Conservation (phyloP, 345 rosid genomes). For the Citrus mangshanensis region DNA sequence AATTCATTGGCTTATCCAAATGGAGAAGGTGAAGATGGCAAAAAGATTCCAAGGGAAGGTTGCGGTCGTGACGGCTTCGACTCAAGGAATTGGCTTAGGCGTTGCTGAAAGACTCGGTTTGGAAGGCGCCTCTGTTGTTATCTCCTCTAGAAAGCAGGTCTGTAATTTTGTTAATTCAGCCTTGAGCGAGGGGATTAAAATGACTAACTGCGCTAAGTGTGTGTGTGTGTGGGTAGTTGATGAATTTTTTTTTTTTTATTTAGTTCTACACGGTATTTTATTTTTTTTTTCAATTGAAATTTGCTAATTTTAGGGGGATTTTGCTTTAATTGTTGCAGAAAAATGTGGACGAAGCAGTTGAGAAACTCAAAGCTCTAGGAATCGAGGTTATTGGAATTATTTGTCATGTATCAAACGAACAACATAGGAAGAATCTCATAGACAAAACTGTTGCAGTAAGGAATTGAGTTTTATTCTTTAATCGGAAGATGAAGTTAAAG, state of each 20-base stretch:
- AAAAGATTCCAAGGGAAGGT: conserved; percentile 76
- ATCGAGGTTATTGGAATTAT: conserved; percentile 75
- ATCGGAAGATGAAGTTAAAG: background rate
- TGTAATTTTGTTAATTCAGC: no score
- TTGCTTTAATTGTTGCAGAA: conserved; percentile 32
- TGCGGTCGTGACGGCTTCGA: conserved; percentile 87
- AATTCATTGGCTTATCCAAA: background rate
- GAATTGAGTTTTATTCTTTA: background rate
- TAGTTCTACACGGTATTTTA: no score
- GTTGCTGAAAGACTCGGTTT: conserved; percentile 75
- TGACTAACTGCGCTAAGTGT: no score
- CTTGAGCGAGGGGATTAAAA: no score
- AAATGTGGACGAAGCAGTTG: conserved; percentile 83
- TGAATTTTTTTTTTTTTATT: no score
- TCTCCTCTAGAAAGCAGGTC: conserved; percentile 80
- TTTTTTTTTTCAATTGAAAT: no score
- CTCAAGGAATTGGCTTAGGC: conserved; percentile 87
- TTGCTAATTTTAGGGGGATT: no score
- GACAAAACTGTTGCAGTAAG: conserved; percentile 66
- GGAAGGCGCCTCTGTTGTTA: conserved; percentile 74
- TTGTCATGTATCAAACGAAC: conserved; percentile 77
- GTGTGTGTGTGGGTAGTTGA: no score
- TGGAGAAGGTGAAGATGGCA: conserved; percentile 35
- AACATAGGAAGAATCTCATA: conserved; percentile 73
- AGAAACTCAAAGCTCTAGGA: conserved; percentile 62